Evolutionary conservation across 2,329 filamentous ascomycete species (phyloP), one percentile per base, ranked within the genome.

Genomic region (Hymenoscyphus scutula): DNA sequence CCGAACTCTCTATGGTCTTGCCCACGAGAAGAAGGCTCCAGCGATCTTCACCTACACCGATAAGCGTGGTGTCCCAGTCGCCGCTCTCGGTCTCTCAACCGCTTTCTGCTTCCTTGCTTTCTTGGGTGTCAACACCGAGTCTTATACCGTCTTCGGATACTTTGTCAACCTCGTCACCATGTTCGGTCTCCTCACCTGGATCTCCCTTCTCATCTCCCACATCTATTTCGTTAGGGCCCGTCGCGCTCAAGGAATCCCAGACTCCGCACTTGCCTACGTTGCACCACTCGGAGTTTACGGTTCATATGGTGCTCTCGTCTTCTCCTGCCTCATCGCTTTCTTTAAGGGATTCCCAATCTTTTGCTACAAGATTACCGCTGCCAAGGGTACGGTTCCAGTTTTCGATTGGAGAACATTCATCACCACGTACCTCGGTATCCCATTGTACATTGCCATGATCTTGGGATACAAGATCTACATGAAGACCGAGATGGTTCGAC

Each of bases 341-440:
- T 94, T 91, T 72, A 96, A 95, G 83, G 93, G 92, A 80, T 95
- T 86, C 76, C 81, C 84, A 61, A 63, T 71, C 58, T 90, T 90
- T 67, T 84, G 89, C 75, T 89, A 89, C 80, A 87, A 89, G 79
- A 87, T 51, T 4, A 61, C 60, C 19, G 62, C 63, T 10, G 38
- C 56, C 5, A 63, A 65, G 23, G 64, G 65, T 2, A 74, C 74
- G 5, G 83, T 80, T 53, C 81, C 81, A 23, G 74, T 76, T 56
- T 88, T 87, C 66, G 83, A 88, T 72, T 84, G 85, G 76, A 83
- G 84, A 76, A 86, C 82, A 68, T 89, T 89, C 73, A 79, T 89
- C 67, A 87, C 83, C 0, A 84, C 84, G 15, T 88, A 88, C 68
- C 73, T 84, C 1, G 85, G 84, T 29, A 87, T 89, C 62, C 85